phyloP scores from a whole-genome alignment of 2,329 filamentous ascomycete genomes.

The Periconia macrospinosa region DNA sequence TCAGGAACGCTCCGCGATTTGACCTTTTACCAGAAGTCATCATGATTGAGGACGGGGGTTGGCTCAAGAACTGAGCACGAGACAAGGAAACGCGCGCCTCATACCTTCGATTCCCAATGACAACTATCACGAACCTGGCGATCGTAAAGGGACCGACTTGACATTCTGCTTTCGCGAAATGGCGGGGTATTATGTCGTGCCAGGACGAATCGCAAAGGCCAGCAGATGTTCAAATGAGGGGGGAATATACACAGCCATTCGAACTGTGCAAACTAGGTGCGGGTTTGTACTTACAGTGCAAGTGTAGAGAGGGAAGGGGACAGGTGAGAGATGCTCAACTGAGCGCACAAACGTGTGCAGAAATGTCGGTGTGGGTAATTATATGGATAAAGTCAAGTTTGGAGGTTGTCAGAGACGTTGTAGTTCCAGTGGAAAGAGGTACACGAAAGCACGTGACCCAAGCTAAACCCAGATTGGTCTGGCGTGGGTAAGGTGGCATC shows the following conservation, averaged over 20 bases:
- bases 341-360: no score
- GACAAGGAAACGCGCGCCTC: background rate
- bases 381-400: no score
- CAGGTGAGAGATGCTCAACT: no score
- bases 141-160: no score
- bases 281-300: background rate
- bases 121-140: no score
- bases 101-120: background rate
- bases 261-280: background rate
- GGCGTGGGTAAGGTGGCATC: background rate
- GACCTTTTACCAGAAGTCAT: constrained; percentile 41
- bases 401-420: no score
- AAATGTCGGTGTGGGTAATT: no score
- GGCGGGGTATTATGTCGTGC: background rate
- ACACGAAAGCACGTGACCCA: background rate
- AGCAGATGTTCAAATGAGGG: background rate
- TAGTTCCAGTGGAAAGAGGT: no score
- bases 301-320: background rate
- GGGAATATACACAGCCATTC: background rate
- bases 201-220: background rate
- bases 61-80: background rate
- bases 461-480: background rate
- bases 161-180: background rate
- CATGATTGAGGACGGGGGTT: constrained; percentile 8
- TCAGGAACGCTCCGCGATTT: constrained; percentile 24